Evolutionary conservation across 2,329 filamentous ascomycete species (phyloP).

Genomic region (Monosporascus sp.): DNA sequence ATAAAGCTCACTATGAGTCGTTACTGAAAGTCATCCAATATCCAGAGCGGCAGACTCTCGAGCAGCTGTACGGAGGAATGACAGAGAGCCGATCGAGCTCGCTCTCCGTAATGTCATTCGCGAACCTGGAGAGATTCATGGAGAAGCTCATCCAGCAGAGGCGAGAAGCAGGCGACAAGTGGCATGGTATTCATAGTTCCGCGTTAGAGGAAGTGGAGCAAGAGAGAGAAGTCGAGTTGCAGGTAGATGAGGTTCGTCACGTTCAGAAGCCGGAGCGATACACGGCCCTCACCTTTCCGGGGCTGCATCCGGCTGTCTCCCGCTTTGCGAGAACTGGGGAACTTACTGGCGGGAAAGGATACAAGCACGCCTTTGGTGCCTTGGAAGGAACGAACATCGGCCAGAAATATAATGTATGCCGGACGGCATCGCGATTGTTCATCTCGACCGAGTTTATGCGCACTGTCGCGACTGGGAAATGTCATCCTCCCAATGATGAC

Average conservation of each 20-base stretch:
- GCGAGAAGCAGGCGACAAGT: conserved; percentile 24
- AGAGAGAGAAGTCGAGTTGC: conserved; percentile 55
- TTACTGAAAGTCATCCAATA: conserved; percentile 38
- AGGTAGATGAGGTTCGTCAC: conserved; percentile 54
- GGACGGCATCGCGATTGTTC: conserved; percentile 25
- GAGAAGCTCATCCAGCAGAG: conserved; percentile 25
- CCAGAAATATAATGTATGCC: conserved; percentile 24
- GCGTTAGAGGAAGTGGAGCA: conserved; percentile 57
- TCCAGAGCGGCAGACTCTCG: conserved; percentile 51
- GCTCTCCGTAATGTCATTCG: conserved; percentile 9
- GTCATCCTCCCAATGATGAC: conserved; percentile 19
- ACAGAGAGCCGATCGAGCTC: conserved; percentile 13
- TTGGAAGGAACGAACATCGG: conserved; percentile 32
- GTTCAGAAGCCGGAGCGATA: conserved; percentile 42
- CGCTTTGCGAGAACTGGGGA: conserved; percentile 41
- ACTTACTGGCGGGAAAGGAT: conserved; percentile 26
- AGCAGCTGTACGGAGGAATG: conserved; percentile 48
- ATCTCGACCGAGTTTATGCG: conserved; percentile 49
- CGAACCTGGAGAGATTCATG: conserved; percentile 18
- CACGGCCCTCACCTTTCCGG: conserved; percentile 35
- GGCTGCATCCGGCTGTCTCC: conserved; percentile 41
- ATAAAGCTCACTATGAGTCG: conserved; percentile 25
- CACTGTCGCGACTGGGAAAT: conserved; percentile 7
- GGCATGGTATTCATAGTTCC: conserved; percentile 35
- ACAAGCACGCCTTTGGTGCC: conserved; percentile 38